Conservation (phyloP, 164 flowering plant genomes). For the Platanus orientalis region DNA sequence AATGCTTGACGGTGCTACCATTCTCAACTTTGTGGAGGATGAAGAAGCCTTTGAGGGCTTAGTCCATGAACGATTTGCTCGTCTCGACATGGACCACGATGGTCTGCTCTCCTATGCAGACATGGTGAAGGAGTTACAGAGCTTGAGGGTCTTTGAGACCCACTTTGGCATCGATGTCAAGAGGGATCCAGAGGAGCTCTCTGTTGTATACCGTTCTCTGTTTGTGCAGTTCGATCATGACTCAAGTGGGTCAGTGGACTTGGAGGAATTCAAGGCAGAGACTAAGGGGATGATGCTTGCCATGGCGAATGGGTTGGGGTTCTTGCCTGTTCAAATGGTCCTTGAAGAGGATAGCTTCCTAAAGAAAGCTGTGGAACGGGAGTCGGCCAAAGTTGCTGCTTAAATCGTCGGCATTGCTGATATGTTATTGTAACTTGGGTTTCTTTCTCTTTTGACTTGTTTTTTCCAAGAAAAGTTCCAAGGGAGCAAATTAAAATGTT, state of each 20-base stretch:
- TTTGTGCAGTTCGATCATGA: constrained; percentile 14
- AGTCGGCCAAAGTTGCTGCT: constrained; percentile 5
- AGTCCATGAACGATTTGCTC: constrained; percentile 5
- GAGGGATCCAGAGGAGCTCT: constrained; percentile 12
- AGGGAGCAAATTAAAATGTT: no score
- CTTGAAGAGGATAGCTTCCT: constrained; percentile 19
- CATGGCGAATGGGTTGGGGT: constrained; percentile 17
- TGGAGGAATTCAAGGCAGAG: constrained; percentile 14
- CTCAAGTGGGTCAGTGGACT: constrained; percentile 12
- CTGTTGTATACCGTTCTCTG: constrained; percentile 9
- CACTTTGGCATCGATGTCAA: constrained; percentile 16
- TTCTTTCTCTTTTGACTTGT: no score
- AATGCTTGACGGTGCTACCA: constrained; percentile 16
- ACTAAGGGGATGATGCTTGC: constrained; percentile 19
- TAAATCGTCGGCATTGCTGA: no score
- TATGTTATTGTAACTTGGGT: no score
- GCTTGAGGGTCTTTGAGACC: constrained; percentile 14
- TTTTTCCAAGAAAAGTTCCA: no score
- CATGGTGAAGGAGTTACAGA: constrained; percentile 13
- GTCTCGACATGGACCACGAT: constrained; percentile 8
- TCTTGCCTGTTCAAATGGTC: constrained; percentile 15
- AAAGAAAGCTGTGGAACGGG: constrained; percentile 10
- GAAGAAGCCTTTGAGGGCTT: constrained; percentile 6
- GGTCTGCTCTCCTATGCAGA: constrained; percentile 15
- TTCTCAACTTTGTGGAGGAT: constrained; percentile 14